Percentiles rank a stretch among this genome's conserved stretches.
These are phyloP conservation scores for Prototheca stagnorum DNA, from an alignment of 163 green algal genomes.

Conservation along the genomic window DNA sequence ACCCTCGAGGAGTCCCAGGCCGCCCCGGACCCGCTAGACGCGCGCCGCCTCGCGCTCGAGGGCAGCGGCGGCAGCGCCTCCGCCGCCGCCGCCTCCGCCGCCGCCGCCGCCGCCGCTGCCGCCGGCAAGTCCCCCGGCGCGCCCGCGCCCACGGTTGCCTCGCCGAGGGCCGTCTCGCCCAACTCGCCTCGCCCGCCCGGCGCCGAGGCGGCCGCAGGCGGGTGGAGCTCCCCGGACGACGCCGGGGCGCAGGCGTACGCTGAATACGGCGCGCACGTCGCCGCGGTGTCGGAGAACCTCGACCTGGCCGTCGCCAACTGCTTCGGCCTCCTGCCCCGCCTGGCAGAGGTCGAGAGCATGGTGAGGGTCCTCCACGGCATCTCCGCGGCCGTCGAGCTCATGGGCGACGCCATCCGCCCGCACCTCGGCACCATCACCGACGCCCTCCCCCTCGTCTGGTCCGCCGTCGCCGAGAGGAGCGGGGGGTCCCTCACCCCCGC, in stretches of 20 bases:
- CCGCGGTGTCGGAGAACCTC: conserved; percentile 15
- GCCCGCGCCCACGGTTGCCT: too few relatives aligned
- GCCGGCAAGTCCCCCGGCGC: too few relatives aligned
- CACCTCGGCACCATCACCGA: conserved; percentile 43
- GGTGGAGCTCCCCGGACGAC: too few relatives aligned
- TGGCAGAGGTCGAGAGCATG: conserved; percentile 58
- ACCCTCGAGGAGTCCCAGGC: conserved; percentile 44
- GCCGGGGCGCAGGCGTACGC: neutral
- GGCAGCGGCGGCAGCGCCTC: neutral
- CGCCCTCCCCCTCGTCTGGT: conserved; percentile 33
- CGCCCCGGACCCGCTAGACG: neutral
- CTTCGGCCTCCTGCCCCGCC: conserved; percentile 37
- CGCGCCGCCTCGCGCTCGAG: neutral
- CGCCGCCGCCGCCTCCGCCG: too few relatives aligned
- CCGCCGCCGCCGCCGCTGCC: too few relatives aligned
- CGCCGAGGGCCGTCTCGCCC: too few relatives aligned
- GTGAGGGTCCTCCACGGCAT: conserved; percentile 59
- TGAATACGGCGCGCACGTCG: conserved; percentile 27
- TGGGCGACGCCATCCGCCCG: conserved; percentile 34
- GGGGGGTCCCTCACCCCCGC: conserved; percentile 1
- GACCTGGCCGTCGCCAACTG: conserved; percentile 22
- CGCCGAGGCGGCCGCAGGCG: too few relatives aligned
- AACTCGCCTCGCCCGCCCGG: too few relatives aligned
- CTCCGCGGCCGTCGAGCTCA: conserved; percentile 41
- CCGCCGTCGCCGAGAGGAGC: neutral